Conservation (phyloP, 2,329 filamentous ascomycete species). For the Monilinia polystroma region DNA sequence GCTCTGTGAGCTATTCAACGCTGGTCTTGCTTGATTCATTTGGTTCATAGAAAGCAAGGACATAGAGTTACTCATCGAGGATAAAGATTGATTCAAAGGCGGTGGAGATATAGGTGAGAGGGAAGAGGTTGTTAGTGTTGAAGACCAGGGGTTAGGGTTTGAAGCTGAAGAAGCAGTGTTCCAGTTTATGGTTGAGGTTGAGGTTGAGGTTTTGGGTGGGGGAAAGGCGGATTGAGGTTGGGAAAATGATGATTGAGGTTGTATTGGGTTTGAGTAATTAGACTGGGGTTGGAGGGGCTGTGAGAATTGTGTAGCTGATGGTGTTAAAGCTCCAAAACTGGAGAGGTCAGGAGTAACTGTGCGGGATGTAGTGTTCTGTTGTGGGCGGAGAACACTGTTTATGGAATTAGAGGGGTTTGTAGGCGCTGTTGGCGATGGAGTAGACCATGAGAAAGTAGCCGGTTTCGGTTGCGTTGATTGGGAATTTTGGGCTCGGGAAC, state of each 20-base stretch:
- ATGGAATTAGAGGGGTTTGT: constrained; percentile 25
- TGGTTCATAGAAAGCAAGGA: constrained; percentile 50
- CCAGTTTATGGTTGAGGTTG: constrained; percentile 50
- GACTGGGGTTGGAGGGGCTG: constrained; percentile 47
- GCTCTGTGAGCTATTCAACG: constrained; percentile 42
- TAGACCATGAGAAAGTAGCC: constrained; percentile 64
- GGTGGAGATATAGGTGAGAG: constrained; percentile 10
- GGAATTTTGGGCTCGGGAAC: constrained; percentile 42
- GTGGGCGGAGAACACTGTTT: constrained; percentile 34
- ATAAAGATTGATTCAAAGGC: constrained; percentile 14
- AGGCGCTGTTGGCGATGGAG: constrained; percentile 48
- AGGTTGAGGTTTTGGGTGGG: constrained; percentile 28
- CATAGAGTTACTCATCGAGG: constrained; percentile 48
- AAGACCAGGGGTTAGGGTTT: constrained; percentile 51
- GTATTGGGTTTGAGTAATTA: constrained; percentile 13
- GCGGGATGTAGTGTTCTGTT: constrained; percentile 44
- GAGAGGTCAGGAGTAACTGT: constrained; percentile 60
- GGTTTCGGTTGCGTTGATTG: constrained; percentile 43
- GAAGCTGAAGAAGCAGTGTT: constrained; percentile 43
- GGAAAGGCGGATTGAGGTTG: constrained; percentile 23
- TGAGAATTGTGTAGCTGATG: constrained; percentile 62
- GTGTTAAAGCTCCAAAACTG: constrained; percentile 55
- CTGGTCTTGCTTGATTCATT: constrained; percentile 37
- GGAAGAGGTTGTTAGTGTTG: constrained; percentile 37
- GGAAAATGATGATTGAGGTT: constrained; percentile 19